Conservation (phyloP, 495 filamentous ascomycete species). For the Tuber borchii region DNA sequence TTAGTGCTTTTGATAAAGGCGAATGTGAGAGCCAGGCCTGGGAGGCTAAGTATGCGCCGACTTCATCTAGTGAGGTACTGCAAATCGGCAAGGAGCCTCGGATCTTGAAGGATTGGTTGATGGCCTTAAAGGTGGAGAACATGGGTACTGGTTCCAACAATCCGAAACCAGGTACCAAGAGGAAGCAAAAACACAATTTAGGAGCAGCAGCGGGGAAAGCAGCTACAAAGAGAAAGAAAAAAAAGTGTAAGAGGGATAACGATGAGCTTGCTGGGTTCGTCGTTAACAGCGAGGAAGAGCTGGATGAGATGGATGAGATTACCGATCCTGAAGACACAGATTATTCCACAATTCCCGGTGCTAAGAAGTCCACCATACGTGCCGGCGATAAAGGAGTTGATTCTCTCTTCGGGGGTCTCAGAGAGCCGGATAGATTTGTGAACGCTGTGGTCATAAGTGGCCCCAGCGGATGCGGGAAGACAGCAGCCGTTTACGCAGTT, state of each 20-base stretch:
- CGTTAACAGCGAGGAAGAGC: constrained; percentile 75
- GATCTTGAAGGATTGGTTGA: constrained; percentile 80
- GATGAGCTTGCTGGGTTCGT: constrained; percentile 77
- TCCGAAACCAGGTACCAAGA: constrained; percentile 18
- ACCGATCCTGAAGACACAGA: constrained; percentile 57
- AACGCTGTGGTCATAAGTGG: constrained; percentile 80
- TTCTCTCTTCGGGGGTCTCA: constrained; percentile 43
- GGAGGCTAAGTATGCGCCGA: constrained; percentile 82
- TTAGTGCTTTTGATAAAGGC: constrained; percentile 74
- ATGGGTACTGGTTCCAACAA: constrained; percentile 46
- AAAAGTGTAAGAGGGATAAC: constrained; percentile 64
- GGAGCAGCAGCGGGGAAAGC: constrained; percentile 45
- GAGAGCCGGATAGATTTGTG: constrained; percentile 46
- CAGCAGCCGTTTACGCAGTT: constrained; percentile 85
- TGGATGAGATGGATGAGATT: constrained; percentile 65
- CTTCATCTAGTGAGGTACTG: constrained; percentile 61
- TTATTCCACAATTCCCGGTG: constrained; percentile 46
- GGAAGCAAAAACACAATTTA: constrained; percentile 46
- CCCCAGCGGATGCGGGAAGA: constrained; percentile 86
- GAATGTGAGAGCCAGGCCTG: constrained; percentile 68
- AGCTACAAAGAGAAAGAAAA: constrained; percentile 51
- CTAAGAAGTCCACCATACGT: constrained; percentile 59
- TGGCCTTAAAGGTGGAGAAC: constrained; percentile 61
- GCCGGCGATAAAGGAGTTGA: constrained; percentile 48
- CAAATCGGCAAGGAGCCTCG: constrained; percentile 65